phyloP scores from a whole-genome alignment of 1,284 basidiomycete genomes.

The Tylopilus orsonianus region DNA sequence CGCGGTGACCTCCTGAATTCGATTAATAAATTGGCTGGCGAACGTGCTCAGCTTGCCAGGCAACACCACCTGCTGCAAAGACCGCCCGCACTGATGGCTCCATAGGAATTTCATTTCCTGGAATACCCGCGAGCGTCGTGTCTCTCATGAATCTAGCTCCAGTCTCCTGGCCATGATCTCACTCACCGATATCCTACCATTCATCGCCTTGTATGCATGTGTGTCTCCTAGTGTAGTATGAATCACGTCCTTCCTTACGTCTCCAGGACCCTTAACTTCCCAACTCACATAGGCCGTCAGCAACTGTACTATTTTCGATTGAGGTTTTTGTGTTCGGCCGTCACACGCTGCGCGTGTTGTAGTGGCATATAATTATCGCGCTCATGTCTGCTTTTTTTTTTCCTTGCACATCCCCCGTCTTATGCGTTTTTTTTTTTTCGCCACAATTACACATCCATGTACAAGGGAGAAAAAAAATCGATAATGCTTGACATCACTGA shows the following conservation, averaged over 20 bases:
- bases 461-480: too few species aligned
- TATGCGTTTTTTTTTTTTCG: too few species aligned
- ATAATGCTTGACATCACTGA: too few species aligned
- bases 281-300: neutral
- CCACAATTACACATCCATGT: too few species aligned
- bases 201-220: conserved; percentile 5
- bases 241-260: conserved; percentile 1
- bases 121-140: conserved; percentile 4
- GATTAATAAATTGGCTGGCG: conserved; percentile 69
- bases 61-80: conserved; percentile 34
- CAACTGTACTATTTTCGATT: conserved; percentile 17
- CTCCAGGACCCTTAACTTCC: neutral
- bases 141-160: neutral
- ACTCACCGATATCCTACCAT: conserved; percentile 20
- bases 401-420: too few species aligned
- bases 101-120: conserved; percentile 13
- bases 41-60: conserved; percentile 38
- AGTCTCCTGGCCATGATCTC: conserved; percentile 7
- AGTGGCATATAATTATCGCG: too few species aligned
- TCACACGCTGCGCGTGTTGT: too few species aligned
- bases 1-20: conserved; percentile 74
- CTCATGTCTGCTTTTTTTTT: too few species aligned
- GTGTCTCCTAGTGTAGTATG: conserved; percentile 20
- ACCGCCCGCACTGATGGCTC: conserved; percentile 32
- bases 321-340: too few species aligned